These are phyloP conservation scores for Lepidium aucheri DNA, from an alignment of 345 rosid genomes.

Conservation along the genomic window DNA sequence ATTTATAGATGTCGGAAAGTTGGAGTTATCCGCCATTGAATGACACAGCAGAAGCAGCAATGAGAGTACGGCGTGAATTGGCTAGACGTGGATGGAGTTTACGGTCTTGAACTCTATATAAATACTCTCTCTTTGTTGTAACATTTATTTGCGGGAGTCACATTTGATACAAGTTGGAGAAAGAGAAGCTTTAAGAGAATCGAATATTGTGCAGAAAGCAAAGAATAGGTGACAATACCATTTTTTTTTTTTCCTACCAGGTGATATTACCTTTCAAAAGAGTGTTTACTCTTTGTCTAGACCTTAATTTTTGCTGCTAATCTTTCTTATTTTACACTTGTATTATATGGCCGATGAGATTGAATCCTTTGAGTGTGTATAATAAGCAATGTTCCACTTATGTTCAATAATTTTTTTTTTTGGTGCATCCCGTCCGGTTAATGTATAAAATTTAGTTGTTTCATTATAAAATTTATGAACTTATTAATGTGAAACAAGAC, in stretches of 20 bases:
- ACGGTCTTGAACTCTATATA: slow-evolving; percentile 37
- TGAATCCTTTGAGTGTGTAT: neutral
- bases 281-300: neutral
- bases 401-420: neutral
- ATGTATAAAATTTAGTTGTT: too few relatives aligned
- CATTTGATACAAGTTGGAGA: neutral
- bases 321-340: neutral
- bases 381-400: neutral
- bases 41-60: slow-evolving; percentile 88
- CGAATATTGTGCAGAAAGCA: slow-evolving; percentile 19
- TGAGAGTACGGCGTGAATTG: slow-evolving; percentile 50
- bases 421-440: too few relatives aligned
- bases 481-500: too few relatives aligned
- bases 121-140: slow-evolving; percentile 9
- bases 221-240: slow-evolving; percentile 7
- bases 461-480: too few relatives aligned
- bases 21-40: slow-evolving; percentile 96
- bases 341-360: neutral
- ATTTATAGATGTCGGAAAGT: slow-evolving; percentile 65
- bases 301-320: slow-evolving; percentile 10
- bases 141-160: slow-evolving; percentile 4
- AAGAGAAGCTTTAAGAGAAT: slow-evolving; percentile 3
- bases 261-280: neutral
- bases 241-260: neutral
- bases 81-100: slow-evolving; percentile 83